Percentiles rank a stretch among this genome's conserved stretches.
phyloP scores from a whole-genome alignment of 805 yeast genomes.

The Wickerhamomyces xylosicus region DNA sequence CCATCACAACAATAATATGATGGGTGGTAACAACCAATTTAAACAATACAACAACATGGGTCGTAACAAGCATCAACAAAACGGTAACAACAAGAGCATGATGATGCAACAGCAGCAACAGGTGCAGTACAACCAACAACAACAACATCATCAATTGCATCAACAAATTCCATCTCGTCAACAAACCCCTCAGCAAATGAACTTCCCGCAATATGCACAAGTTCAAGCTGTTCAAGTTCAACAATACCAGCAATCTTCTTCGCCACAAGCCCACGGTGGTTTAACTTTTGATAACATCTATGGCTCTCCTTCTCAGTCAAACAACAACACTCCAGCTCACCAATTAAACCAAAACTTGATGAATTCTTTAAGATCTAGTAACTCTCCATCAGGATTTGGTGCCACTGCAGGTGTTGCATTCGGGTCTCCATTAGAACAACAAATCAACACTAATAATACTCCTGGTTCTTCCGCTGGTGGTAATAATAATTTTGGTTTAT shows the following conservation, averaged over 20 bases:
- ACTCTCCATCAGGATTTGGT: conserved; percentile 7
- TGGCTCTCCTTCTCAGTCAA: conserved; percentile 2
- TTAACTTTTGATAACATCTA: too few relatives aligned
- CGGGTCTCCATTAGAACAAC: conserved; percentile 12
- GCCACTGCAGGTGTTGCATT: conserved; percentile 7
- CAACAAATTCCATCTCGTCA: not conserved
- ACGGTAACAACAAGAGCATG: not conserved
- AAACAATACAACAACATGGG: conserved; percentile 1
- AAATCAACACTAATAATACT: conserved; percentile 6
- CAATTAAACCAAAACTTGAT: conserved; percentile 8
- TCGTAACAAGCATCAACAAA: conserved; percentile 2
- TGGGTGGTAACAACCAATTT: conserved; percentile 1
- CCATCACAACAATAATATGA: not conserved
- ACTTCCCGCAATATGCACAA: not conserved
- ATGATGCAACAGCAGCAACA: not conserved
- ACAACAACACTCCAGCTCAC: conserved; percentile 8
- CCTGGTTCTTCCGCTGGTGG: too few relatives aligned
- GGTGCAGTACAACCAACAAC: conserved; percentile 1
- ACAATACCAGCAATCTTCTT: too few relatives aligned
- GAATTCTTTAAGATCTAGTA: conserved; percentile 8
- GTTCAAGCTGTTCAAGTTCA: conserved; percentile 1
- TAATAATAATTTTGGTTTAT: conserved; percentile 12
- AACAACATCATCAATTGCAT: conserved; percentile 2
- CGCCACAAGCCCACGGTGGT: conserved; percentile 1
- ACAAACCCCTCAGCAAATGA: not conserved